Evolutionary conservation across 805 yeast species (phyloP), one percentile per base, ranked within the genome.

Genomic region (Huiozyma sinensis): DNA sequence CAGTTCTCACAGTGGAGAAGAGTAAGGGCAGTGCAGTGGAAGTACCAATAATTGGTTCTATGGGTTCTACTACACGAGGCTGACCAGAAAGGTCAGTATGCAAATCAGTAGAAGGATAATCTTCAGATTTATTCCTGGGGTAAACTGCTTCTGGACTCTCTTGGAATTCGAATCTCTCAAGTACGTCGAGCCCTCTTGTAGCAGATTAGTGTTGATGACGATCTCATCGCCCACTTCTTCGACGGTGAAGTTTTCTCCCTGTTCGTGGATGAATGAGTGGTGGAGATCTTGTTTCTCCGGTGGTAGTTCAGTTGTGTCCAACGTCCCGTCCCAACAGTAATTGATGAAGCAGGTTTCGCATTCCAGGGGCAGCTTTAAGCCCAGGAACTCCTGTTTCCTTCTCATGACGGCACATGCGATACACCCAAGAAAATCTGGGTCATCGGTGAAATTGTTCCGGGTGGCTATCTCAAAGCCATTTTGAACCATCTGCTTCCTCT

Each of bases 341-440:
- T 67, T 68, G 28, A 67, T 63, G 61, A 87, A 85, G 61, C 96
- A 88, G 41, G 67, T 49, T 53, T 75, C 65, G 67, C 96, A 88
- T 57, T 83, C 87, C 1, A 71, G 77, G n/a, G 70, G 62, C 47
- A 82, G 81, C 11, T 73, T 68, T 34, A 70, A 62, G 28, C 79
- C 77, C 33, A 71, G 63, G 57, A 87, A 71, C 64, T 85, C 92
- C 57, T 81, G 79, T 36, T 81, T 76, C 59, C 95, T 76, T 65
- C 85, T 81, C 45, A 85, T 70, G 38, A 86, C 73, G 7, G 94
- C 95, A 69, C 95, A 86, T 2, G 83, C 84, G 40, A 86, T 72
- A 67, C 95, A 86, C 5, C 78, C 73, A 36, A 75, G 66, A 79
- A 84, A 86, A 36, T 82, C 79, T 4, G 66, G 60, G 51, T 83